Conservation (phyloP, 768 basidiomycete genomes). For the Pleurotus tuber-regium region DNA sequence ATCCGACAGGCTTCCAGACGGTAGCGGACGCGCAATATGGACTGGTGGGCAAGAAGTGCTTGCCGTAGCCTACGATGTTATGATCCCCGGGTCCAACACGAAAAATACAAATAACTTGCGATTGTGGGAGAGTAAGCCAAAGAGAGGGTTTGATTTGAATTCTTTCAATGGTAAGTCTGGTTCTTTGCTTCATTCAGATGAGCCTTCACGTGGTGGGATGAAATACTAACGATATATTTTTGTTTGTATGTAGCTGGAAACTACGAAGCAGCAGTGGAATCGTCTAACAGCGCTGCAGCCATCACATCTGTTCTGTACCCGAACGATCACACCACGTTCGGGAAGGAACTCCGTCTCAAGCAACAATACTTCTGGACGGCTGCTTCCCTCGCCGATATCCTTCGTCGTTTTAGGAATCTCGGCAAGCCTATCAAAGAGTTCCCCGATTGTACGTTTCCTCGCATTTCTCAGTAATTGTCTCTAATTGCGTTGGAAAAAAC, state of each 20-base stretch:
- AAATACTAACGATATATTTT: background rate
- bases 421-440: slow-evolving; percentile 78
- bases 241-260: slow-evolving; percentile 70
- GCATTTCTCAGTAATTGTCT: slow-evolving; percentile 7
- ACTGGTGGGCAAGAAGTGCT: slow-evolving; percentile 91
- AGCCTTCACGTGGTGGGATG: too few relatives aligned
- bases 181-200: background rate
- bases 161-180: slow-evolving; percentile 92
- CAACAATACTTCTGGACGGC: slow-evolving; percentile 98
- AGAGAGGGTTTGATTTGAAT: slow-evolving; percentile 90
- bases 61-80: slow-evolving; percentile 92
- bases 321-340: slow-evolving; percentile 79
- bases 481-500: background rate
- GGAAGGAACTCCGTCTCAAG: slow-evolving; percentile 87
- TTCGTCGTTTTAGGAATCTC: slow-evolving; percentile 90
- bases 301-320: slow-evolving; percentile 97
- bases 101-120: slow-evolving; percentile 88
- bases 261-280: slow-evolving; percentile 86
- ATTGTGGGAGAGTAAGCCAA: slow-evolving; percentile 82
- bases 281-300: slow-evolving; percentile 86
- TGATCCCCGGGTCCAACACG: slow-evolving; percentile 83
- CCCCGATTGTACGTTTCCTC: slow-evolving; percentile 64
- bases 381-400: slow-evolving; percentile 83
- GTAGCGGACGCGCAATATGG: slow-evolving; percentile 65
- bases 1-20: slow-evolving; percentile 64